Base-by-base conservation (phyloP, 2,329 filamentous ascomycete species). In the Phialophora expanda region DNA sequence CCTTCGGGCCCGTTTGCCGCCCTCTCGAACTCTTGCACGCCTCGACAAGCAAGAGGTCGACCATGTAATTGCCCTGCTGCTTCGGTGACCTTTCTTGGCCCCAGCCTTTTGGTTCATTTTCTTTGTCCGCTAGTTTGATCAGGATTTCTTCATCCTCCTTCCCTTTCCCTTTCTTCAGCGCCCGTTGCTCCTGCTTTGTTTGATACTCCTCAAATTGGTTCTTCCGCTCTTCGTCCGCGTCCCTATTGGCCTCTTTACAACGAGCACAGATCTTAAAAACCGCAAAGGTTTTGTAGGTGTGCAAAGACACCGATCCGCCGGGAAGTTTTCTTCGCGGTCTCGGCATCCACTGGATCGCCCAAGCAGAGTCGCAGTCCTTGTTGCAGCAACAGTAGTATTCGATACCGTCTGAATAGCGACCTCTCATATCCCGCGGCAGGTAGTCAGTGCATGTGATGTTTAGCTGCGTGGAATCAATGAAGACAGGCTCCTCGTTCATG, bases 331-430 rank as follows among this genome's bases (percentile, higher is more conserved):
- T 32, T 8, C 46, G 58, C n/a, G 58, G 58, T 38, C 17, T 26
- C 30, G 44, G 30, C 7, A 9, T 24, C 60, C 60, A 62, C 41
- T 62, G 60, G 32, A 32, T 22, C 1, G 60, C 60, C 60, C 60
- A 62, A 28, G 50, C 50, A 56, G 38, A 32, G 24, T 22, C 51
- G 20, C 60, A 62, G 30, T 46, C 34, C 20, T 34, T n/a, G n/a
- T 55, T 56, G 22, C 22, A 30, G 38, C 60, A 62, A 56, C 50
- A 62, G 28, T 62, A 56, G 38, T 62, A 62, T 48, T 62, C 60
- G 11, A 50, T 50, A 24, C 60, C 60, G 28, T 55, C 51, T 41
- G 34, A 34, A 6, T 28, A 17, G 12, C 46, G 14, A 41, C 50
- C 38, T 7, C 30, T 30, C 22, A 44, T 14, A 14, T 28, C 44